These are phyloP conservation scores for Pseudogymnoascus sp. DNA, from an alignment of 2,329 filamentous ascomycete genomes.

Conservation along the genomic window DNA sequence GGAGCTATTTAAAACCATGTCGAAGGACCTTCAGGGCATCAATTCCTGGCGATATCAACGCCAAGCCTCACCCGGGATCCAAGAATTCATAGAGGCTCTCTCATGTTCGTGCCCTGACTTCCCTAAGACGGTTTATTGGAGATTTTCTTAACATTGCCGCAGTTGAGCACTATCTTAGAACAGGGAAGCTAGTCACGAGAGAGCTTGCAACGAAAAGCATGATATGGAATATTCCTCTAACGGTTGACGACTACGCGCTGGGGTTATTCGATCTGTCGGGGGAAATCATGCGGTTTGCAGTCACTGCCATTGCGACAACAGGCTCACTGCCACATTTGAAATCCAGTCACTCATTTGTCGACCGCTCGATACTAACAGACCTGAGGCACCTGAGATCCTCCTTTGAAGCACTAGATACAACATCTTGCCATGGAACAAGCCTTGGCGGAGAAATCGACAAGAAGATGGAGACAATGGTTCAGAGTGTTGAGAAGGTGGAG, in stretches of 20 bases:
- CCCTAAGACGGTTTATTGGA: neutral
- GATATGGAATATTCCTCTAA: constrained; percentile 53
- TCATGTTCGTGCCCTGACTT: constrained; percentile 42
- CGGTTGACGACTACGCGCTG: constrained; percentile 78
- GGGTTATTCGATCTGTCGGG: constrained; percentile 91
- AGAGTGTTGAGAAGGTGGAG: constrained; percentile 92
- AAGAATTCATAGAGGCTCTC: constrained; percentile 90
- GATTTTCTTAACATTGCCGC: neutral
- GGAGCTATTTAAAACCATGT: constrained; percentile 60
- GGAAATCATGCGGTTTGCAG: constrained; percentile 94
- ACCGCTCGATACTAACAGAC: constrained; percentile 67
- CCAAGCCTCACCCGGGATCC: constrained; percentile 72
- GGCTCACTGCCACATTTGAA: constrained; percentile 37
- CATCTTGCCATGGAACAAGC: constrained; percentile 42
- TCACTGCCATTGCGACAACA: constrained; percentile 74
- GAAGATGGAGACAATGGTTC: constrained; percentile 82
- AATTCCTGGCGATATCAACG: constrained; percentile 78
- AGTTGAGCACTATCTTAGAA: constrained; percentile 75
- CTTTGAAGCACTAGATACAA: constrained; percentile 66
- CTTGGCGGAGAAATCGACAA: constrained; percentile 60
- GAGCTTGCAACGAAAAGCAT: constrained; percentile 50
- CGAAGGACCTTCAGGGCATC: constrained; percentile 67
- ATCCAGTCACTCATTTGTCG: constrained; percentile 25
- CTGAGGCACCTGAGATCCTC: constrained; percentile 70
- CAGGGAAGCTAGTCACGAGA: constrained; percentile 66